These are phyloP conservation scores for Nicotiana sylvestris DNA, from an alignment of 257 asterid genomes.

Conservation along the genomic window DNA sequence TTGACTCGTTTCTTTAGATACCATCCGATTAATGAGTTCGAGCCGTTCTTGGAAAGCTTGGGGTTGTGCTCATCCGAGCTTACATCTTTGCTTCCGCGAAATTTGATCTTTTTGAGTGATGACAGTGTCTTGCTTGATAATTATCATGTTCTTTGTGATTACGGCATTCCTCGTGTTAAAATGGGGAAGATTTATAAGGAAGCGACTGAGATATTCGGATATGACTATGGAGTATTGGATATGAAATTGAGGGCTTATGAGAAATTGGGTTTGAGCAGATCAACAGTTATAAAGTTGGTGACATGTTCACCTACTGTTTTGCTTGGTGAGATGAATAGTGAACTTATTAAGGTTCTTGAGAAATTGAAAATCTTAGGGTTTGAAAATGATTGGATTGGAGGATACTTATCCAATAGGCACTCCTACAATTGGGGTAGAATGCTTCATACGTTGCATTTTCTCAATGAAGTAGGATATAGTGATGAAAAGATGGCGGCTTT, in stretches of 20 bases:
- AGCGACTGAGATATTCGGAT: conserved; percentile 49
- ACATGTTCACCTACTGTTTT: conserved; percentile 61
- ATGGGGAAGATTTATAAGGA: conserved; percentile 78
- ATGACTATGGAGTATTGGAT: conserved; percentile 39
- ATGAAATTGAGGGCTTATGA: conserved; percentile 58
- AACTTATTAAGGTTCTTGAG: conserved; percentile 46
- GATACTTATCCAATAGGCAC: conserved; percentile 44
- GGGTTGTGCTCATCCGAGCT: conserved; percentile 60
- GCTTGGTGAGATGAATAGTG: conserved; percentile 45
- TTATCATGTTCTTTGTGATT: conserved; percentile 58
- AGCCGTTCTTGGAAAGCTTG: conserved; percentile 86
- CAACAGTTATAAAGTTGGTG: conserved; percentile 58
- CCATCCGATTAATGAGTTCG: conserved; percentile 84
- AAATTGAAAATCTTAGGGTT: conserved; percentile 48
- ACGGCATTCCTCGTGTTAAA: conserved; percentile 68
- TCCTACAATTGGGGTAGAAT: conserved; percentile 62
- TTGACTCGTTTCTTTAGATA: conserved; percentile 62
- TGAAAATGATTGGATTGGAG: conserved; percentile 58
- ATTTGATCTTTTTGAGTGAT: conserved; percentile 58
- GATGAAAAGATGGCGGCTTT: conserved; percentile 38
- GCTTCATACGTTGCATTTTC: conserved; percentile 49
- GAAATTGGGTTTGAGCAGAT: conserved; percentile 54
- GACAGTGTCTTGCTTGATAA: conserved; percentile 61
- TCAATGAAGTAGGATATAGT: conserved; percentile 57
- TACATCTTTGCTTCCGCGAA: conserved; percentile 53